These are phyloP conservation scores for Glycyrrhiza uralensis DNA, from an alignment of 306 rosid genomes.

Conservation along the genomic window DNA sequence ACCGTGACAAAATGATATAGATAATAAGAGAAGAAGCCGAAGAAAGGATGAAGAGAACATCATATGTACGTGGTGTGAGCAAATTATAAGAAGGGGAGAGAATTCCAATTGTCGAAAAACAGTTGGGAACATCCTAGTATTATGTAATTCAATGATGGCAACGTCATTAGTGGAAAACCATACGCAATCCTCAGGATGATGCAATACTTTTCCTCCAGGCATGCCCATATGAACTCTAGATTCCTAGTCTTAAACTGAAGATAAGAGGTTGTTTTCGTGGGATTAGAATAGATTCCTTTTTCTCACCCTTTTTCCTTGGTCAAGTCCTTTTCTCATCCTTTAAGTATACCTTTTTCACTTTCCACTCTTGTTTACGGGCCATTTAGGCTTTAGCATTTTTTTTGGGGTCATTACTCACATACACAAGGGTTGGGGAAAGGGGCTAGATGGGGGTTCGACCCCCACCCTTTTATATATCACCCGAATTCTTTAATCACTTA, in stretches of 20 bases:
- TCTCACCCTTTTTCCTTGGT: conserved; percentile 45
- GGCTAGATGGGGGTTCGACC: no score
- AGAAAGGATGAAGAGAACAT: conserved; percentile 40
- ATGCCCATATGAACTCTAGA: conserved; percentile 39
- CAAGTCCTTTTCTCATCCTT: conserved; percentile 48
- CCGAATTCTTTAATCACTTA: no score
- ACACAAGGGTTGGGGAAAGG: no score
- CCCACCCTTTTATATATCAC: no score
- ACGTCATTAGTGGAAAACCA: conserved; percentile 22
- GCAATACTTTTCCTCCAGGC: conserved; percentile 62
- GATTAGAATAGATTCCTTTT: conserved; percentile 80
- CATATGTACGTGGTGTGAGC: conserved; percentile 38
- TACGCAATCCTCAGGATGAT: conserved; percentile 19
- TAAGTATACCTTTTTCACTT: conserved; percentile 46
- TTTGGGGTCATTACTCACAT: no score
- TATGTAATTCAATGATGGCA: conserved; percentile 45
- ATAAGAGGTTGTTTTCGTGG: conserved; percentile 32
- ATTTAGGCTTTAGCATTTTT: no score
- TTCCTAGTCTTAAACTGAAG: conserved; percentile 61
- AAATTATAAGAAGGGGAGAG: conserved; percentile 33
- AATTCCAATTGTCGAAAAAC: conserved; percentile 39
- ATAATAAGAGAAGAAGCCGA: conserved; percentile 47
- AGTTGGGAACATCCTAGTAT: conserved; percentile 1
- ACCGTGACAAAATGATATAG: conserved; percentile 48
- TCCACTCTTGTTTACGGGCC: conserved; percentile 17